Conservation (phyloP, 805 yeast genomes). For the Wickerhamomyces queroliae region DNA sequence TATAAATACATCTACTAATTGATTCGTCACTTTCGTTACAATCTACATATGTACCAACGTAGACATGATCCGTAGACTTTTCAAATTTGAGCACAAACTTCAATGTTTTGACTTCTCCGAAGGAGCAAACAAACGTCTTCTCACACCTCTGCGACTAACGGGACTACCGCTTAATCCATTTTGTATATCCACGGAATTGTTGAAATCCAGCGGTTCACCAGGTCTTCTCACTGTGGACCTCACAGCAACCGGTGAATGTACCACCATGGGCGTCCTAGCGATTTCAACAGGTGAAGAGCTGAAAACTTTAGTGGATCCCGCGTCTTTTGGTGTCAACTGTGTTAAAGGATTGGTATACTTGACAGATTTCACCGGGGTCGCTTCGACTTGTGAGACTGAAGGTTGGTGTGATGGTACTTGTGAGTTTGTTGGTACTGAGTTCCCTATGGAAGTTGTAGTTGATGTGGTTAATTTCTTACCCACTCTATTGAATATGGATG, state of each 20-base stretch:
- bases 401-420: slow-evolving; percentile 5
- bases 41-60: too few relatives aligned
- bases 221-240: slow-evolving; percentile 13
- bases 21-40: too few relatives aligned
- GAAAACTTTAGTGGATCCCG: neutral
- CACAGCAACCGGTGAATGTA: slow-evolving; percentile 17
- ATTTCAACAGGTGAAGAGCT: slow-evolving; percentile 9
- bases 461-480: slow-evolving; percentile 14
- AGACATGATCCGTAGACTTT: too few relatives aligned
- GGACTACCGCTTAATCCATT: slow-evolving; percentile 25
- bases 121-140: slow-evolving; percentile 32
- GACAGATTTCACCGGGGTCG: slow-evolving; percentile 20
- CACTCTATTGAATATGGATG: slow-evolving; percentile 22
- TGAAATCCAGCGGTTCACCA: slow-evolving; percentile 14
- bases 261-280: slow-evolving; percentile 5
- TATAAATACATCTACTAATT: neutral
- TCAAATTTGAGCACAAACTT: too few relatives aligned
- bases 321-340: slow-evolving; percentile 13
- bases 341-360: slow-evolving; percentile 9
- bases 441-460: neutral
- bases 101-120: neutral
- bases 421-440: neutral
- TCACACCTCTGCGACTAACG: slow-evolving; percentile 20
- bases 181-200: slow-evolving; percentile 8
- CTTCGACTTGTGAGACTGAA: slow-evolving; percentile 22